Conservation (phyloP, 352 stramenopile species). For the Globisporangium radiosum region DNA sequence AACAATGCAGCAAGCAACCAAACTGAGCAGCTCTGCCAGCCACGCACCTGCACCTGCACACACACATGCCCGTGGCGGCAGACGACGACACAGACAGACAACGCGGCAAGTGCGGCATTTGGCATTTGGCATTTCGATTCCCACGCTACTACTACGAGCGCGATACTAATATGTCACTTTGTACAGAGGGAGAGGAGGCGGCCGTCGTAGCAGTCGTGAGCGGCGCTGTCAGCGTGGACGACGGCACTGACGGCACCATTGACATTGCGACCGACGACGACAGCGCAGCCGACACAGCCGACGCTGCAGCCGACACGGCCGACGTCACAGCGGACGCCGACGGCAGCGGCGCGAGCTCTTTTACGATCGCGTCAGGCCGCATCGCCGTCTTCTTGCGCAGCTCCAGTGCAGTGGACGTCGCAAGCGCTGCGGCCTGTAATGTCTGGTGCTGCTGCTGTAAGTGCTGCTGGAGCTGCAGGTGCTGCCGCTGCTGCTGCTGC, state of each 20-base stretch:
- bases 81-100: not conserved
- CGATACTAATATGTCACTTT: constrained; percentile 15
- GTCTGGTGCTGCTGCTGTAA: constrained; percentile 14
- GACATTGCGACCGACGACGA: not conserved
- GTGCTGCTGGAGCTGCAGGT: constrained; percentile 23
- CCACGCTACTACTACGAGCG: constrained; percentile 1
- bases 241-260: no score
- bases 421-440: constrained; percentile 5
- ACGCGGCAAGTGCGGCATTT: not conserved
- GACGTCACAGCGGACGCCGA: not conserved
- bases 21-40: no score
- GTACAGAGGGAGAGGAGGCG: constrained; percentile 10
- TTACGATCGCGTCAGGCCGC: constrained; percentile 5
- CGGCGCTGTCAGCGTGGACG: not conserved
- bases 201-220: not conserved
- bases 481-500: constrained; percentile 23
- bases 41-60: no score
- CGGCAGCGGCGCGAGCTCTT: constrained; percentile 6
- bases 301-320: not conserved
- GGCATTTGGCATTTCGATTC: not conserved
- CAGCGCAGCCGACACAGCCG: not conserved
- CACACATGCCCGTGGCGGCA: no score
- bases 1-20: no score
- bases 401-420: constrained; percentile 4
- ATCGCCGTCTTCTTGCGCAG: constrained; percentile 5